Evolutionary conservation across 345 rosid species (phyloP).

Genomic region (Adansonia digitata): DNA sequence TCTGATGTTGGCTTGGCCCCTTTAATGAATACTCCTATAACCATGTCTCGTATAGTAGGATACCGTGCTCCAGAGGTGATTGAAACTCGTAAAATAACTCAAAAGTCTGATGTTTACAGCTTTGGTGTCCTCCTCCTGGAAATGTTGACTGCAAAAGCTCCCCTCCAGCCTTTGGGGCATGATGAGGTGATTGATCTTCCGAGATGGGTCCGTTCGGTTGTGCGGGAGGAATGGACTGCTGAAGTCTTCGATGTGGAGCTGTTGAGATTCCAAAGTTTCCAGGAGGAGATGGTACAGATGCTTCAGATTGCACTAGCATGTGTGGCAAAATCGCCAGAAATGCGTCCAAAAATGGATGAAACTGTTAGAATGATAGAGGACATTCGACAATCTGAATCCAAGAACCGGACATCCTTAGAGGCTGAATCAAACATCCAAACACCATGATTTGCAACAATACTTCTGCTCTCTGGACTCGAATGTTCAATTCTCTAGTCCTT

Average conservation of each 20-base stretch:
- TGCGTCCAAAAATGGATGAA: slow-evolving; percentile 64
- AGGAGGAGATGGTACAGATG: slow-evolving; percentile 90
- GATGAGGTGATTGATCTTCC: slow-evolving; percentile 65
- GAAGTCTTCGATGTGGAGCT: slow-evolving; percentile 87
- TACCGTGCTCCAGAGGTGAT: slow-evolving; percentile 75
- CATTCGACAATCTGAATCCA: slow-evolving; percentile 41
- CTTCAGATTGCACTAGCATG: slow-evolving; percentile 71
- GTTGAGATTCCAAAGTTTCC: slow-evolving; percentile 47
- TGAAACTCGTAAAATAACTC: slow-evolving; percentile 50
- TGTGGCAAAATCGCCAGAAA: slow-evolving; percentile 51
- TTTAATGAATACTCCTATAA: slow-evolving; percentile 46
- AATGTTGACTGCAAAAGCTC: slow-evolving; percentile 72
- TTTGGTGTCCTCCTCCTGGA: slow-evolving; percentile 80
- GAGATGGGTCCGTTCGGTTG: slow-evolving; percentile 83
- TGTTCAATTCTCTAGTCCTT: neutral
- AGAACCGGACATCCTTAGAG: slow-evolving; percentile 53
- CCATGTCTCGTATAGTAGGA: slow-evolving; percentile 45
- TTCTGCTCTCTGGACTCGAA: neutral
- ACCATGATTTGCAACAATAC: slow-evolving; percentile 26
- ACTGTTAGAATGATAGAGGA: slow-evolving; percentile 61
- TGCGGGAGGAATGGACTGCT: slow-evolving; percentile 85
- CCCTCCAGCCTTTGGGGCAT: slow-evolving; percentile 50
- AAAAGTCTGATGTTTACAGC: slow-evolving; percentile 78
- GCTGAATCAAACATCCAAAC: slow-evolving; percentile 53
- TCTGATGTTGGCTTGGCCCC: slow-evolving; percentile 61